Evolutionary conservation across 805 yeast genomes (phyloP).

Genomic region (Kockiozyma suomiensis): DNA sequence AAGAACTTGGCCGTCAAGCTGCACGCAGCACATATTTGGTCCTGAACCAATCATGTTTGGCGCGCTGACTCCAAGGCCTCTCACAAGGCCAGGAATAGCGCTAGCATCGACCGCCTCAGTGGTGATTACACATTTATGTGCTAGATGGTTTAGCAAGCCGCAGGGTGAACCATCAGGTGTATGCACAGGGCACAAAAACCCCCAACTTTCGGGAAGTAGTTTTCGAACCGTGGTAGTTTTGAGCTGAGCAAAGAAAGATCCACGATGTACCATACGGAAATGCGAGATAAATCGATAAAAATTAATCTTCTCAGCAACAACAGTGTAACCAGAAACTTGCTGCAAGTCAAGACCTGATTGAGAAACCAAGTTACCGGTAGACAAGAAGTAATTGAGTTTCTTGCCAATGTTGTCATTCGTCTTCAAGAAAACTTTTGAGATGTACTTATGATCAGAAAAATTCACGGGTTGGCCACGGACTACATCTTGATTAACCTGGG

Average conservation of each 20-base stretch:
- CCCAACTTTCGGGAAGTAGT: conserved; percentile 97
- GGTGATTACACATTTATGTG: conserved; percentile 90
- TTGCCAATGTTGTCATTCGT: conserved; percentile 93
- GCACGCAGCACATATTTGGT: conserved; percentile 84
- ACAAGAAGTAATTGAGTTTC: conserved; percentile 88
- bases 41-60: conserved; percentile 84
- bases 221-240: conserved; percentile 97
- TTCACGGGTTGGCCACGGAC: conserved; percentile 65
- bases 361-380: conserved; percentile 95
- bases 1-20: conserved; percentile 85
- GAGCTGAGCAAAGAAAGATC: conserved; percentile 97
- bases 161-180: conserved; percentile 99
- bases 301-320: conserved; percentile 97
- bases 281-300: conserved; percentile 97
- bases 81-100: conserved; percentile 64
- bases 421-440: conserved; percentile 73
- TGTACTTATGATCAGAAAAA: conserved; percentile 80
- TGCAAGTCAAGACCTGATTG: conserved; percentile 97
- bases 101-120: conserved; percentile 76
- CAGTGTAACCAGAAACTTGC: conserved; percentile 97
- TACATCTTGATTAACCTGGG: conserved; percentile 77
- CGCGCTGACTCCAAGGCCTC: conserved; percentile 77
- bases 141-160: conserved; percentile 94
- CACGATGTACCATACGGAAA: conserved; percentile 99
- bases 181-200: conserved; percentile 97